phyloP scores from a whole-genome alignment of 192 early-diverging fungal genomes.

The Spinellus fusiger region DNA sequence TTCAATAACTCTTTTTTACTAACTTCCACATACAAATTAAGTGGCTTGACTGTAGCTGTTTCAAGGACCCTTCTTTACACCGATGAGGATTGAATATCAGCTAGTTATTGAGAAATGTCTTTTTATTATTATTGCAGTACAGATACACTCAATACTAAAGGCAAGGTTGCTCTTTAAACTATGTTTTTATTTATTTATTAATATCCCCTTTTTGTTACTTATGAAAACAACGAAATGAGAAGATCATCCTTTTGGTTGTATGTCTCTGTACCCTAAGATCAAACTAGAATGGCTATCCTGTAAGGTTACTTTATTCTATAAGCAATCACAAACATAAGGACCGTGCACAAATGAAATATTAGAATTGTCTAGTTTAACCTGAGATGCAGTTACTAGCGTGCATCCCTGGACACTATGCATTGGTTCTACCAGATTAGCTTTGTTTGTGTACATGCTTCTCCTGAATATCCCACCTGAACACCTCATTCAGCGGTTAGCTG shows the following conservation, averaged over 20 bases:
- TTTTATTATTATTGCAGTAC: not conserved
- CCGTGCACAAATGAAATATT: not conserved
- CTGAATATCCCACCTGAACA: not conserved
- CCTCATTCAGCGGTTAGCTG: not conserved
- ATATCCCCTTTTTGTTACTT: too few species aligned
- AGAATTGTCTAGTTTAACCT: not conserved
- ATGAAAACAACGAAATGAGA: too few species aligned
- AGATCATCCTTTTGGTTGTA: too few species aligned
- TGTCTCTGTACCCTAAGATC: too few species aligned
- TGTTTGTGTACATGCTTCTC: not conserved
- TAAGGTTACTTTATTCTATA: not conserved
- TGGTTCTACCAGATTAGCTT: too few species aligned
- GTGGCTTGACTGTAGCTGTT: not conserved
- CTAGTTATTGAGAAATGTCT: not conserved
- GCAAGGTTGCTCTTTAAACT: too few species aligned
- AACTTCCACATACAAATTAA: too few species aligned
- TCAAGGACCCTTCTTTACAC: not conserved
- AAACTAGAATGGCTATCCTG: too few species aligned
- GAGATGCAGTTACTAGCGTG: not conserved
- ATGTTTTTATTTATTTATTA: too few species aligned
- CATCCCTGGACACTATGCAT: not conserved
- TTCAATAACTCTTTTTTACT: too few species aligned
- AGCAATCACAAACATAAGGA: not conserved
- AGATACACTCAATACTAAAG: too few species aligned
- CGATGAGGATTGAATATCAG: not conserved